phyloP scores from a whole-genome alignment of 805 yeast genomes.

The Pichia membranifaciens region DNA sequence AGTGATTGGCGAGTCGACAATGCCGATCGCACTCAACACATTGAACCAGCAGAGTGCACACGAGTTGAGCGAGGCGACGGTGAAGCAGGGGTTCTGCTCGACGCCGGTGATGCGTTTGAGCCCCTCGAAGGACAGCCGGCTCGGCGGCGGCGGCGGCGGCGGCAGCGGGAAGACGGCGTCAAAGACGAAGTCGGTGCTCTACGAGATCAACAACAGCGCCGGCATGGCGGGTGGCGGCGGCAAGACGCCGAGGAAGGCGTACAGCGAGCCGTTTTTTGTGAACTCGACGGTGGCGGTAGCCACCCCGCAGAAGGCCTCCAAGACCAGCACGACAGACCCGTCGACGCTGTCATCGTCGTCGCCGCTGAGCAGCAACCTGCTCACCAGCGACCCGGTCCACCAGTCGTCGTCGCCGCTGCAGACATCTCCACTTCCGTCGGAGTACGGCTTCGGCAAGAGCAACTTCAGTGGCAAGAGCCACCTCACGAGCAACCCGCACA shows the following conservation, averaged over 20 bases:
- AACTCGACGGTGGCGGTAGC: too few relatives aligned
- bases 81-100: conserved; percentile 26
- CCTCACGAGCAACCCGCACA: neutral
- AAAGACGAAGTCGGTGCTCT: neutral
- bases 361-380: conserved; percentile 7
- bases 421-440: conserved; percentile 24
- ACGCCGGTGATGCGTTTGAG: conserved; percentile 31
- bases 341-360: conserved; percentile 6
- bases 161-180: too few relatives aligned
- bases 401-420: conserved; percentile 24
- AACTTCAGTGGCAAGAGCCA: neutral
- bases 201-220: neutral
- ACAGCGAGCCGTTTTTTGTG: too few relatives aligned
- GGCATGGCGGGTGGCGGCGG: too few relatives aligned
- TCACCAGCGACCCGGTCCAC: conserved; percentile 5
- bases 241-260: too few relatives aligned
- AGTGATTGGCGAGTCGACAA: conserved; percentile 24
- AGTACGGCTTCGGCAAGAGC: neutral
- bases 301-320: too few relatives aligned
- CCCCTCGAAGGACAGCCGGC: conserved; percentile 13
- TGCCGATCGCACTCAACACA: conserved; percentile 20
- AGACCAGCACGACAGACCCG: neutral
- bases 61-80: conserved; percentile 26
- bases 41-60: conserved; percentile 19
- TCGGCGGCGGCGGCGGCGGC: too few relatives aligned